phyloP scores from a whole-genome alignment of 176 grass and related monocot genomes.

The Aegilops longissima region DNA sequence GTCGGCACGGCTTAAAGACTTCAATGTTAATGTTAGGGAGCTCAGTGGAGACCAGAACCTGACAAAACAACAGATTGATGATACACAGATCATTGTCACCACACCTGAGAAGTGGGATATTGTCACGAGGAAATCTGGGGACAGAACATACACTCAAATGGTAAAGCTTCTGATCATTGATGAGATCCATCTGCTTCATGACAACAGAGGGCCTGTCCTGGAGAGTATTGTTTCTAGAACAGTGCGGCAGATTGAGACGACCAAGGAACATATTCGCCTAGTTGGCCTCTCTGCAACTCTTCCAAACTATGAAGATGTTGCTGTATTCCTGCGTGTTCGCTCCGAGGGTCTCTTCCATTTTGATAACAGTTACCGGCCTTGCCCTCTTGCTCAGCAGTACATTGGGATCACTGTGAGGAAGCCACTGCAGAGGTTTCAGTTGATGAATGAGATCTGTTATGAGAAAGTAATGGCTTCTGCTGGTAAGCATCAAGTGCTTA shows the following conservation, averaged over 20 bases:
- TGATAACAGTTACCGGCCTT: slow-evolving; percentile 93
- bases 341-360: slow-evolving; percentile 79
- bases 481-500: slow-evolving; percentile 95
- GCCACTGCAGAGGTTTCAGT: slow-evolving; percentile 87
- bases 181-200: slow-evolving; percentile 95
- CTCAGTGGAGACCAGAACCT: slow-evolving; percentile 93
- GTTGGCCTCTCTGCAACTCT: slow-evolving; percentile 91
- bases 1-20: slow-evolving; percentile 55
- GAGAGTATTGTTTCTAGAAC: slow-evolving; percentile 98
- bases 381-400: slow-evolving; percentile 93
- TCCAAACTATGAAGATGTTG: slow-evolving; percentile 89
- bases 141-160: slow-evolving; percentile 94
- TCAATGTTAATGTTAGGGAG: slow-evolving; percentile 75
- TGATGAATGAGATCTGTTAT: slow-evolving; percentile 99
- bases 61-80: slow-evolving; percentile 90
- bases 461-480: slow-evolving; percentile 88
- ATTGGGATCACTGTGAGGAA: slow-evolving; percentile 97
- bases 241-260: slow-evolving; percentile 89
- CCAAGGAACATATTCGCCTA: slow-evolving; percentile 81
- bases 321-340: slow-evolving; percentile 73
- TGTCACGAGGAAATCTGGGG: slow-evolving; percentile 94
- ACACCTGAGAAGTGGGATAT: slow-evolving; percentile 99
- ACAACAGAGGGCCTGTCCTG: slow-evolving; percentile 93
- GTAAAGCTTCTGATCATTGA: slow-evolving; percentile 94
- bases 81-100: slow-evolving; percentile 97